Conservation (phyloP, 2,329 filamentous ascomycete genomes). For the Monilinia polystroma region DNA sequence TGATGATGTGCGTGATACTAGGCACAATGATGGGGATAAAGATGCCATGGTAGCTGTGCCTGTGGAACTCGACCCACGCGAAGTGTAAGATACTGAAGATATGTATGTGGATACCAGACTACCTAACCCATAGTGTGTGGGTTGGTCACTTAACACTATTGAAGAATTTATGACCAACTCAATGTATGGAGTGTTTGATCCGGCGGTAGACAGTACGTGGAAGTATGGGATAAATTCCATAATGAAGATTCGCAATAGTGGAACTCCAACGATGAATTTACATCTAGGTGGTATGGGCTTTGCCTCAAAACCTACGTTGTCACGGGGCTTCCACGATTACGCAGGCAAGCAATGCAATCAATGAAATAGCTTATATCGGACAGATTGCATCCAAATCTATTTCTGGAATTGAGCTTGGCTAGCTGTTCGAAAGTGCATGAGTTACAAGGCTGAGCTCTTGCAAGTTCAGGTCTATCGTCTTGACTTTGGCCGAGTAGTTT, state of each 20-base stretch:
- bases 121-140: background rate
- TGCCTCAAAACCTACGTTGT: background rate
- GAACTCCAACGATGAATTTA: background rate
- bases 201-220: background rate
- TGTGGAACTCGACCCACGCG: background rate
- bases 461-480: background rate
- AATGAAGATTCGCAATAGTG: background rate
- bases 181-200: background rate
- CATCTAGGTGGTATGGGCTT: background rate
- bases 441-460: background rate
- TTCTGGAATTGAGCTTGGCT: background rate
- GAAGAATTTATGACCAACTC: background rate
- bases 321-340: background rate
- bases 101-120: slow-evolving; percentile 1
- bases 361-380: background rate
- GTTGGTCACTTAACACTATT: background rate
- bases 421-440: background rate
- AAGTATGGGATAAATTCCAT: background rate
- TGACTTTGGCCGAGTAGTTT: background rate
- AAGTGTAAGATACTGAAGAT: slow-evolving; percentile 19
- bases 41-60: background rate
- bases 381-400: background rate
- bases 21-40: background rate
- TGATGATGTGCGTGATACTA: background rate
- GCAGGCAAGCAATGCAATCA: background rate